Percentiles rank a stretch among this genome's conserved stretches.
Conservation (phyloP, 371 early-diverging fungal genomes). For the Syncephalastrum racemosum region DNA sequence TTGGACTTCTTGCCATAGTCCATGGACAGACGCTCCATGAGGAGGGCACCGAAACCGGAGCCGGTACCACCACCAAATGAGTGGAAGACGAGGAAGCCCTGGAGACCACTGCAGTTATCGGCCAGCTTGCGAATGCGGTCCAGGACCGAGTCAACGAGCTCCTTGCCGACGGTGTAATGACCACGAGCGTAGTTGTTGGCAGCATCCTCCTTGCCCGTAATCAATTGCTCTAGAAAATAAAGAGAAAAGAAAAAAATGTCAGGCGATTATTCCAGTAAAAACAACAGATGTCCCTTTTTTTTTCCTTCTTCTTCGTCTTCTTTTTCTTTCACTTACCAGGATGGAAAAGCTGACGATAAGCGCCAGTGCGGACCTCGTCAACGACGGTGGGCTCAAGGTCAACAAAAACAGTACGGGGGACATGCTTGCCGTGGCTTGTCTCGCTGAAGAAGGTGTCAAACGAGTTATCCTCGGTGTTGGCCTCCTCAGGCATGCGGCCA, state of each 20-base stretch:
- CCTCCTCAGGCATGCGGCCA: conserved; percentile 82
- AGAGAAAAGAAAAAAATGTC: background rate
- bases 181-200: conserved; percentile 99
- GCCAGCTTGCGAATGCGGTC: conserved; percentile 98
- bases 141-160: conserved; percentile 94
- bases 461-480: conserved; percentile 28
- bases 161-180: conserved; percentile 99
- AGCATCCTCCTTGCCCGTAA: conserved; percentile 99
- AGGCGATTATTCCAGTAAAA: background rate
- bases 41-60: conserved; percentile 97
- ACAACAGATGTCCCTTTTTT: too few species aligned
- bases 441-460: conserved; percentile 89
- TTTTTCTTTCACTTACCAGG: conserved; percentile 61
- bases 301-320: background rate
- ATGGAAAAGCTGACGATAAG: conserved; percentile 98
- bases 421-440: conserved; percentile 96
- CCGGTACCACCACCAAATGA: conserved; percentile 99
- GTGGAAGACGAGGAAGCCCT: conserved; percentile 98
- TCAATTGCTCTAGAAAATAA: conserved; percentile 74
- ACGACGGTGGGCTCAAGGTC: conserved; percentile 98
- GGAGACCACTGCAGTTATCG: conserved; percentile 97
- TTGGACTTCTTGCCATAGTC: conserved; percentile 99
- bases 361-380: conserved; percentile 94
- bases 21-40: conserved; percentile 93
- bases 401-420: conserved; percentile 97